Base-by-base conservation (phyloP, 2,329 filamentous ascomycete genomes). In the Ceratocystis harringtonii region DNA sequence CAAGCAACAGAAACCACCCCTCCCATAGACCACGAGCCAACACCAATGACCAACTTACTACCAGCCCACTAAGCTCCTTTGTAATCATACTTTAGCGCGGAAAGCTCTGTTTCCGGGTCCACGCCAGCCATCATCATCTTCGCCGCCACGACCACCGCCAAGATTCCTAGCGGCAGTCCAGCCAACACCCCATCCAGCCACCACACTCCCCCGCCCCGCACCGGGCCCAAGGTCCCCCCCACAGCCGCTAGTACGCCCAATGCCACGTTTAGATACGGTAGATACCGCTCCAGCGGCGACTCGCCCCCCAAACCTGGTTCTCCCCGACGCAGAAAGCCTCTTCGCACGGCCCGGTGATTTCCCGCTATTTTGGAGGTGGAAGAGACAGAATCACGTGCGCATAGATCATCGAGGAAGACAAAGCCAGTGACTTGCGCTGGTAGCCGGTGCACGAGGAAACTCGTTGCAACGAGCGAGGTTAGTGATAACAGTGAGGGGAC, bases 41-140 rank as follows among this genome's bases (percentile, higher is more conserved):
- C 17, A 15, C 22, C 48, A 17, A 52, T 25, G 3, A 10, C 2
- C 17, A 48, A 22, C 5, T 48, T 28, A 25, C 44, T 41, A 45
- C 43, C 32, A 61, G 50, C 17, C 5, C 17, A 71, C 41, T 70
- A 88, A 52, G 85, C 86, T 2, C 86, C 86, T 71, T 87, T 89
- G 71, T 84, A 87, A 64, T 80, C 78, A 75, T 89, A 89, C 72
- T 77, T 82, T 71, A 89, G 76, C 64, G 75, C 76, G 61, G 80
- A 76, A 70, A 92, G 74, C 71, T 88, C 87, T 68, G 77, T 75
- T 71, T 83, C 84, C 4, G 88, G 81, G 74, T 91, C 86, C 7
- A 91, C 81, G 61, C 84, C 79, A 2, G 80, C 80, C 81, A 91
- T 85, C 71, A 87, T 78, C 63, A 82, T 75, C 74, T 90, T 85